A percentile compares a stretch with the other conserved stretches of the same genome.
Conservation (phyloP, 441 rosid genomes). For the Populus hybrid region DNA sequence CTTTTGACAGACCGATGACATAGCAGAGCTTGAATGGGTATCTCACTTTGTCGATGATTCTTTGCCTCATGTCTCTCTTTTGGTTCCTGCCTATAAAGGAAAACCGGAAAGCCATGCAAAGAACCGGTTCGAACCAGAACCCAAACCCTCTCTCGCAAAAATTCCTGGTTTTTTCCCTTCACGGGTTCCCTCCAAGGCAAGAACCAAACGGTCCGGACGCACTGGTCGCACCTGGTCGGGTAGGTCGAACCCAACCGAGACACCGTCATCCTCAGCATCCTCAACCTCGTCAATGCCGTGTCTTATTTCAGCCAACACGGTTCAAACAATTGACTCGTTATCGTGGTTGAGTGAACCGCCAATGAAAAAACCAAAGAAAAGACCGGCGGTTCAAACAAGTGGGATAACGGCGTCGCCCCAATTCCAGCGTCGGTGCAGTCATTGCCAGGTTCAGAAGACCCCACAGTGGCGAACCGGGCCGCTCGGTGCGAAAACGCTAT, state of each 20-base stretch:
- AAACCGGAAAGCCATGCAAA: conserved; percentile 23
- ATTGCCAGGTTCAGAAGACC: conserved; percentile 84
- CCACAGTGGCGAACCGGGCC: conserved; percentile 99
- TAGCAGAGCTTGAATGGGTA: conserved; percentile 79
- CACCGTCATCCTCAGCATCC: conserved; percentile 32
- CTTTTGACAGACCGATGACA: conserved; percentile 52
- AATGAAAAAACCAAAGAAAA: conserved; percentile 46
- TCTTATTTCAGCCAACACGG: conserved; percentile 18
- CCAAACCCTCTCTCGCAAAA: conserved; percentile 9
- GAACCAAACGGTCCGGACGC: conserved; percentile 66
- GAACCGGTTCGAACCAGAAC: conserved; percentile 23
- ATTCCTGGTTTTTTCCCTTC: conserved; percentile 33
- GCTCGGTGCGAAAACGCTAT: conserved; percentile 74
- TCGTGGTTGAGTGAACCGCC: conserved; percentile 28
- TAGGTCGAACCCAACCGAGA: conserved; percentile 39
- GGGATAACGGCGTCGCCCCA: conserved; percentile 17
- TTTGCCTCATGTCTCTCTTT: conserved; percentile 44
- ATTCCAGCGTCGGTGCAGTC: conserved; percentile 64
- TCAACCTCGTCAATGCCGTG: conserved; percentile 19
- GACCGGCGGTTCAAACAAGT: conserved; percentile 21
- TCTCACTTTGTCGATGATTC: conserved; percentile 86
- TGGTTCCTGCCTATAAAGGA: conserved; percentile 34
- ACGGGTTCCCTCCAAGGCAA: conserved; percentile 66
- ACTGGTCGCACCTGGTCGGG: conserved; percentile 55
- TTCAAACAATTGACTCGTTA: conserved; percentile 20